Evolutionary conservation across 1,284 basidiomycete genomes (phyloP), one percentile per base, ranked within the genome.

Genomic region (Malassezia arunalokei): DNA sequence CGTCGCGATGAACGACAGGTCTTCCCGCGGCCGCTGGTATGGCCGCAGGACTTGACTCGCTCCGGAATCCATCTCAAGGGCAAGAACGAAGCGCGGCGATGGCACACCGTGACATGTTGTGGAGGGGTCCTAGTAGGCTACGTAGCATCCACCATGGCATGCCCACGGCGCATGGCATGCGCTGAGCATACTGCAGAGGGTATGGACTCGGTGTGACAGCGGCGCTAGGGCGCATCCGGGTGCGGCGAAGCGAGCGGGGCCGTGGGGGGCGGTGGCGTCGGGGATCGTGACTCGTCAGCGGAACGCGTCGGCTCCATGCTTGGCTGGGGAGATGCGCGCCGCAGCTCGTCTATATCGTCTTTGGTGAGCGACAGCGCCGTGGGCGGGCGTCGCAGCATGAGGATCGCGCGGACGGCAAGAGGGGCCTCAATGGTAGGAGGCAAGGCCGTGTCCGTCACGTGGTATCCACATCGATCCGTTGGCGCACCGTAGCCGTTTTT

Each of bases 21-120:
- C 60, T 17, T 69, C 65, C 24, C 59, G 57, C 11, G 62, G 60
- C 15, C 60, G 54, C 40, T 69, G 65, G 51, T 71, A 71, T 7
- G 68, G 68, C 49, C 68, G 60, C 3, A 68, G 62, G 40, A 58
- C 60, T 42, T 71, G 66, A 9, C 46, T 30, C 20, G 40, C 31
- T 14, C 28, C 17, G 40, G 39, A 31, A n/a, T 53, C 41, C 51
- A 53, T 53, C 20, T 24, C 38, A 15, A 27, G 8, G 15, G 17
- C 31, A 11, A 29, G 17, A 32, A 15, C 27, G 29, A 8, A 30
- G 20, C 31, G 33, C 29, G 14, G 43, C 24, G 14, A 20, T 15
- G 29, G 15, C 43, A n/a, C 29, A 17, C 43, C 15, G 8, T n/a
- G 17, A n/a, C 31, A 15, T 31, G 2, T 24, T 31, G 43, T 31